These are phyloP conservation scores for Myxozyma melibiosi DNA, from an alignment of 805 yeast species.

Conservation along the genomic window DNA sequence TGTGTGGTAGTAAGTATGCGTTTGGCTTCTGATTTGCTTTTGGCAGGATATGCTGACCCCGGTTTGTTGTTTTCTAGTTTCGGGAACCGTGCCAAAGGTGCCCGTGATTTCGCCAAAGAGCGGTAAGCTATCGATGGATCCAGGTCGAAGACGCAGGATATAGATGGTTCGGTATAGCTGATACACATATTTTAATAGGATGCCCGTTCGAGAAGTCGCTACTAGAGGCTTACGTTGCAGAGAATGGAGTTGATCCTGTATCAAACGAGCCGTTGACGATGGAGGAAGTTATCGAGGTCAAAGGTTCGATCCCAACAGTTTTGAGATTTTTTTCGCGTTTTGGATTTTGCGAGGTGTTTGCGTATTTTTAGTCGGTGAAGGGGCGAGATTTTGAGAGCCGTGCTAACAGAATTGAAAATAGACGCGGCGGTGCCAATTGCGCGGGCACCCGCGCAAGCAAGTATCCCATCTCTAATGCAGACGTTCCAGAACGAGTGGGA, in stretches of 20 bases:
- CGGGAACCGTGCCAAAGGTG: constrained; percentile 21
- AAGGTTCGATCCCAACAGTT: constrained; percentile 21
- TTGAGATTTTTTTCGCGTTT: neutral
- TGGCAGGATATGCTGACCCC: neutral
- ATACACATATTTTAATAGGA: constrained; percentile 45
- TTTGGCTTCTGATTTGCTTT: neutral
- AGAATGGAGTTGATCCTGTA: constrained; percentile 76
- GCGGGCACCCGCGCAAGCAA: constrained; percentile 54
- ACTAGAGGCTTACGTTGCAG: constrained; percentile 61
- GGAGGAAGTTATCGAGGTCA: constrained; percentile 59
- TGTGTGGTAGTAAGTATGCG: constrained; percentile 9
- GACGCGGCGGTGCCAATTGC: constrained; percentile 34
- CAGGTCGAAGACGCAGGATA: neutral
- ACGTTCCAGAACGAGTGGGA: constrained; percentile 90
- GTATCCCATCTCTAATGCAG: constrained; percentile 77
- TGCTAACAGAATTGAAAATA: too few relatives aligned
- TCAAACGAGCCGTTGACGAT: constrained; percentile 59
- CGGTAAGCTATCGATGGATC: constrained; percentile 18
- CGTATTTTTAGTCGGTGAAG: too few relatives aligned
- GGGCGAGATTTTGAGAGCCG: too few relatives aligned
- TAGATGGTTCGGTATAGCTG: neutral
- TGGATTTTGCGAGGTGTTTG: neutral
- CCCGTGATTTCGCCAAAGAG: constrained; percentile 32
- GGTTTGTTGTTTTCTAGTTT: constrained; percentile 10
- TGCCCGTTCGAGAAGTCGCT: constrained; percentile 67